Evolutionary conservation across 257 asterid species (phyloP), one percentile per base, ranked within the genome.

Genomic region (Misopates orontium): DNA sequence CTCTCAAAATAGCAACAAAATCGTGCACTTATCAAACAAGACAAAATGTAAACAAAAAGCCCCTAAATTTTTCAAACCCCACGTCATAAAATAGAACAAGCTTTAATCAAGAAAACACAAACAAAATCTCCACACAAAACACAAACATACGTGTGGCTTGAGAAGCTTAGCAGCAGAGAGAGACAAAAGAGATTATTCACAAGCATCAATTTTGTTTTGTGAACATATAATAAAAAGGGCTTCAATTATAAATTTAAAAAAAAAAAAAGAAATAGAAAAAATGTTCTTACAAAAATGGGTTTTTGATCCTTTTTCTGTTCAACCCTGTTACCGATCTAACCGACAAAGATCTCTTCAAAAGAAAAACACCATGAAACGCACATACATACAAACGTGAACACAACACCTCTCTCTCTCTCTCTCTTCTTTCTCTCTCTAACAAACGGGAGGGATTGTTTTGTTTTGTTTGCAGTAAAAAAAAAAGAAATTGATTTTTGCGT

Each of bases 321-420:
- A n/a, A n/a, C 39, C 5, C 20, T 57, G 72, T 54, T 71, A 61
- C 75, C 77, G 84, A 79, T 76, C 81, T 70, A 79, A 58, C 77
- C 14, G 59, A 73, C 56, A 73, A 60, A 40, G n/a, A 5, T 60
- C 20, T 53, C 57, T 54, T 62, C 42, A 14, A 31, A 12, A 61
- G 45, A 47, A 22, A 22, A 53, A 51, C 42, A 64, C 70, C 58
- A 20, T 41, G 61, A 70, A 71, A 66, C 72, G 70, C 24, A 56
- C 64, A 71, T 36, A 68, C 69, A 44, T 49, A 25, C 64, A 70
- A 68, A 76, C 84, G 81, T 79, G 77, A 72, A 59, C 84, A 36
- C 81, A 70, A 66, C n/a, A n/a, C n/a, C 77, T 79, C 67, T 44
- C 57, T 1, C 71, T 62, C 68, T 69, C 67, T 71, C 60, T 71